Evolutionary conservation across 495 filamentous ascomycete genomes (phyloP), one percentile per base, ranked within the genome.

Genomic region (Neurospora sp.): DNA sequence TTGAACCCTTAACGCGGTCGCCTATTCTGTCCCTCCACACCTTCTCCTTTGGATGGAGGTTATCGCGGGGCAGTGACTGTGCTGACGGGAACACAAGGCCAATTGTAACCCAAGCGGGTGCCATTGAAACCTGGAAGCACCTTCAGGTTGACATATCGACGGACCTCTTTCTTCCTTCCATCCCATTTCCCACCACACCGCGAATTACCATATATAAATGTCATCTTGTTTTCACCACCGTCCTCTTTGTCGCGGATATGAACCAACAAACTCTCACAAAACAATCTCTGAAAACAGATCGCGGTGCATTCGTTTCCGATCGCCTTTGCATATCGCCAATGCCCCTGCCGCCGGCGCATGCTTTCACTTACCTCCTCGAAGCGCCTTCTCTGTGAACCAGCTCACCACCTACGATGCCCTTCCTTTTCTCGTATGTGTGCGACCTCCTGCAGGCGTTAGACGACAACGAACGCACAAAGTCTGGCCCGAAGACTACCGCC

Each of bases 401-500:
- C 54, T 66, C 18, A 66, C 14, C 39, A 31, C 18, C 35, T 70
- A 74, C 73, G 5, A 92, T 92, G 90, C 86, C 87, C 14, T 88
- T 92, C 82, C 86, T 84, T 6, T 92, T 92, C 78, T 76, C 83
- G 9, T 81, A 83, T 69, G 77, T 92, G 16, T 91, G 90, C 81
- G 88, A 90, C 74, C 79, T 92, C 23, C 82, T 92, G 23, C 85
- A 89, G 23, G 78, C 78, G 11, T 80, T 92, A 8, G 88, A 78
- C 2, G 78, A 81, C 42, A 79, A 79, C 44, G 72, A 72, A 20
- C 62, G 48, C 37, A 71, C 73, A 2, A 71, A 48, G 14, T n/a
- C 71, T 3, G 76, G 72, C 0, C 16, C 73, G 20, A 74, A 35
- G 48, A 72, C 39, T 27, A 69, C 74, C 37, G 69, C 75, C 8